Base-by-base conservation (phyloP, 495 filamentous ascomycete genomes). In the Aspergillus campestris region DNA sequence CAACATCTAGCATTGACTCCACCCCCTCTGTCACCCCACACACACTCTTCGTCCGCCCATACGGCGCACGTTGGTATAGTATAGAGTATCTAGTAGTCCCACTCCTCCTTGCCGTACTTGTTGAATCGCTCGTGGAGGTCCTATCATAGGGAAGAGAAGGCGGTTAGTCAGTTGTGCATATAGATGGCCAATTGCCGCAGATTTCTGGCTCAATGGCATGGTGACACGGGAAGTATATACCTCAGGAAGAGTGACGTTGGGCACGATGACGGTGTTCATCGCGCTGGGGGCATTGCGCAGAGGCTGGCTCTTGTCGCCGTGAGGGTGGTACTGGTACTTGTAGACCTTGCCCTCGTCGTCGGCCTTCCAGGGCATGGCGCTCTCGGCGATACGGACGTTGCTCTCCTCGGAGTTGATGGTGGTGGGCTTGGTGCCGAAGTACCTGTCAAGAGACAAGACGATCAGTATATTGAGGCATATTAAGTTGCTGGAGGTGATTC, bases 21-120 rank as follows among this genome's bases (percentile, higher is more conserved):
- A 29, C 44, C 42, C 32, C 42, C 31, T 33, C 40, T 37, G 35
- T 38, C 38, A 48, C 40, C 36, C 35, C 47, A 38, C 6, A 13
- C 31, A 33, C 43, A 38, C n/a, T 8, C 38, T 30, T 24, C 13
- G 18, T 24, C 18, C 18, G 18, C 18, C 18, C 15, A 8, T 29
- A 7, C 28, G 39, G 13, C 13, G 11, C 13, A 12, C 8, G 40
- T 43, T 8, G 7, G 31, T 7, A 3, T 44, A 30, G 24, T 4
- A 27, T 34, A 10, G 31, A 48, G 13, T 31, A 40, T 58, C 53
- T 64, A 73, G 57, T 67, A 71, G 57, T 73, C 69, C 56, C 64
- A 73, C 59, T 73, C 69, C 59, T 96, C 92, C 80, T 96, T 97
- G 67, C 91, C 92, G 77, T 83, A 95, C 79, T 98, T 98, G 81